Base-by-base conservation (phyloP, 1,284 basidiomycete species). In the Rhodotorula glutinis region DNA sequence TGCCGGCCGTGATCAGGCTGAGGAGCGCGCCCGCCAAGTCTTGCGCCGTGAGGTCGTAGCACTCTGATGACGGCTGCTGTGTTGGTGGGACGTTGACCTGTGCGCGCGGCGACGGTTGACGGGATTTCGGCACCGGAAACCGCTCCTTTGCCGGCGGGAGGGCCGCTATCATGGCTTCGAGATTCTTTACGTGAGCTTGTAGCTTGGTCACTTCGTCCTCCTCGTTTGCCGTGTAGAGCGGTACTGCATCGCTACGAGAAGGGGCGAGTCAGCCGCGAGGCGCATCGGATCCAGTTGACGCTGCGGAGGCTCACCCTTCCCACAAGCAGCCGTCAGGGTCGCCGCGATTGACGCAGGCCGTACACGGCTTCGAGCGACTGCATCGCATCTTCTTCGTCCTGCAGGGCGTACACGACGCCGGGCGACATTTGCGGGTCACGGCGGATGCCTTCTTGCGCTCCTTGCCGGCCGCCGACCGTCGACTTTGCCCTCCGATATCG, bases 361-460 rank as follows among this genome's bases (percentile, higher is more conserved):
- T 65, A 25, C 70, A 72, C 2, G 70, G 70, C 21, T 53, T 47
- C 2, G 58, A 62, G 5, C 70, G 55, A 44, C 69, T 72, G 55
- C 70, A 72, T 4, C 67, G 38, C 14, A 69, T 54, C 53, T 69
- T 72, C 47, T 62, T 62, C 47, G 53, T 54, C 5, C 70, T 29
- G 27, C 62, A 58, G 7, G 38, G 23, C 11, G 21, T 40, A 9
- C 52, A 57, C 46, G 46, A 47, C 11, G 46, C 46, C 19, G 46
- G 46, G n/a, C 46, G 46, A 10, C 46, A n/a, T 47, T 25, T 47
- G 10, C 46, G 21, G 23, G 46, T n/a, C 23, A n/a, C 46, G 10
- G 46, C 23, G 23, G 46, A 10, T 11, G 46, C 23, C 23, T 47
- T 47, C n/a, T 25, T 47, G 10, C 46, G 23, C 16, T 52, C 51